Conservation (phyloP, 805 yeast genomes). For the Peterozyma xylosa region DNA sequence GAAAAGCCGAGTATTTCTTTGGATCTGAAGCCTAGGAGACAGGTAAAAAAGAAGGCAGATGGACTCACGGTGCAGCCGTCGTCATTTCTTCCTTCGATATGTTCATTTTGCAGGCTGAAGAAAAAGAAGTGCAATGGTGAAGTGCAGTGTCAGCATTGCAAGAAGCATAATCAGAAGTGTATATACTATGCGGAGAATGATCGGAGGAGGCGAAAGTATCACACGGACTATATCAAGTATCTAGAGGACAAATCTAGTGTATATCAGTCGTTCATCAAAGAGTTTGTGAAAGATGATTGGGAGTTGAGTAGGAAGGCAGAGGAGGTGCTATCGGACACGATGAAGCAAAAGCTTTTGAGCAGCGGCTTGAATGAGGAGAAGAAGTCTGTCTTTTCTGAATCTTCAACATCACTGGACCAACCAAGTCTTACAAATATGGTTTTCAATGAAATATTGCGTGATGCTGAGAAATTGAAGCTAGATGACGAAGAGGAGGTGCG, state of each 20-base stretch:
- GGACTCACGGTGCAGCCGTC: background rate
- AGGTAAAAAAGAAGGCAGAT: too few relatives aligned
- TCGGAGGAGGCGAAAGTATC: constrained; percentile 24
- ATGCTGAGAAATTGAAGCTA: constrained; percentile 1
- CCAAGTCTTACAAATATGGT: constrained; percentile 5
- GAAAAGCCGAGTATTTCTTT: too few relatives aligned
- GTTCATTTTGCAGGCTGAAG: constrained; percentile 14
- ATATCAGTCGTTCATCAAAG: constrained; percentile 15
- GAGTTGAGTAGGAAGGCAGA: constrained; percentile 4
- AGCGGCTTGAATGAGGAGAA: constrained; percentile 1
- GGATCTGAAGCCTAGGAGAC: too few relatives aligned
- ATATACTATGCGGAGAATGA: constrained; percentile 17
- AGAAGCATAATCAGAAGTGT: constrained; percentile 12
- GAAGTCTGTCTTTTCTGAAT: constrained; percentile 9
- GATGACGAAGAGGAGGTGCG: constrained; percentile 7
- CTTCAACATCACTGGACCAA: constrained; percentile 7
- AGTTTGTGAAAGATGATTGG: constrained; percentile 16
- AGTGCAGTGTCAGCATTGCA: constrained; percentile 17
- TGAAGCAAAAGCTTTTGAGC: background rate
- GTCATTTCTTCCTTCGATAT: background rate
- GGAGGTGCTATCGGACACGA: constrained; percentile 4
- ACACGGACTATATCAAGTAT: constrained; percentile 22
- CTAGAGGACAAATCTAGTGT: constrained; percentile 16
- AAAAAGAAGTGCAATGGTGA: constrained; percentile 18
- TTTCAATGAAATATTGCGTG: background rate